These are phyloP conservation scores for Cladophialophora yegresii DNA, from an alignment of 2,329 filamentous ascomycete species.

Conservation along the genomic window DNA sequence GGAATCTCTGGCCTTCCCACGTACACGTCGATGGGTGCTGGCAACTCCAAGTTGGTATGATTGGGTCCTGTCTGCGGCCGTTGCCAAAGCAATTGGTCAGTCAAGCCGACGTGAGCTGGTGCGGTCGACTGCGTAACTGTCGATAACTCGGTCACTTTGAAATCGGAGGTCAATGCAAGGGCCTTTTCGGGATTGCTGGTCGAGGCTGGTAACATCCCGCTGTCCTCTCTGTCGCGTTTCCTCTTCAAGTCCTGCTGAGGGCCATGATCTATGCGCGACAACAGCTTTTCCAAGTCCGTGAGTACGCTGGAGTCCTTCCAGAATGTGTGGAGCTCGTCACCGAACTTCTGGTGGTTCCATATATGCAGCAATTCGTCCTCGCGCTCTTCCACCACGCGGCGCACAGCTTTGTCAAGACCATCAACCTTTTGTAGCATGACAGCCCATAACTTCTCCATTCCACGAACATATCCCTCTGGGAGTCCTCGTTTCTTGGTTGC, in stretches of 20 bases:
- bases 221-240: conserved; percentile 39
- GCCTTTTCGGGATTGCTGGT: conserved; percentile 25
- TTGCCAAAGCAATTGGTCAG: conserved; percentile 1
- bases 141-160: conserved; percentile 16
- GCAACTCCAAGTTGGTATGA: background rate
- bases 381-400: conserved; percentile 43
- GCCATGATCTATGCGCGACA: conserved; percentile 41
- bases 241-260: conserved; percentile 40
- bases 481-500: conserved; percentile 50
- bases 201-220: conserved; percentile 3
- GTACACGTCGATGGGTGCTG: background rate
- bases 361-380: conserved; percentile 43
- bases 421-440: conserved; percentile 49
- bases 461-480: conserved; percentile 51
- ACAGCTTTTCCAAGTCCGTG: conserved; percentile 46
- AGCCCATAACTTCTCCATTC: conserved; percentile 51
- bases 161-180: conserved; percentile 11
- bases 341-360: conserved; percentile 46
- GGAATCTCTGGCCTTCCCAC: background rate
- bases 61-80: background rate
- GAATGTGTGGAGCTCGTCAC: conserved; percentile 47
- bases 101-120: background rate
- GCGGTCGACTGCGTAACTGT: background rate
- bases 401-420: conserved; percentile 48
- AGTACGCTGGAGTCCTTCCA: conserved; percentile 50